Base-by-base conservation (phyloP, 768 basidiomycete genomes). In the Sarcodon sp. region DNA sequence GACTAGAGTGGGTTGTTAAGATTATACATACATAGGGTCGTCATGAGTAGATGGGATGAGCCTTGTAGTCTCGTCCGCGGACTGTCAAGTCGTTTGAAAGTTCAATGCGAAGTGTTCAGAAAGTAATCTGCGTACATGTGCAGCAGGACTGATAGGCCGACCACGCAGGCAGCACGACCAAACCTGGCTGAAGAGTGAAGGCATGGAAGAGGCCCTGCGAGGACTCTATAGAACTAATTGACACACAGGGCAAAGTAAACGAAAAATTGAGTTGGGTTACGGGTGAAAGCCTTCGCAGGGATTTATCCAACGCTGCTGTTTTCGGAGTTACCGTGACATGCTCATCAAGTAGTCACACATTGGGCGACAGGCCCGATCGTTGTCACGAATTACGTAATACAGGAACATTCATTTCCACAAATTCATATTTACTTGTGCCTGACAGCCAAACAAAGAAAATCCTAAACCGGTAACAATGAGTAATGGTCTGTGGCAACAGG, bases 41-140 rank as follows among this genome's bases (percentile, higher is more conserved):
- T 63, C 62, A 21, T 60, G 54, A 9, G 57, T 47, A 11, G 63
- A 49, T 11, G 59, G 62, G 39, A 66, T 62, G 35, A 66, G 59
- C 9, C 55, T 63, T 15, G 63, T 61, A 43, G 50, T 53, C 53
- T 65, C 64, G 47, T 64, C 53, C 9, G 60, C 35, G 16, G 21
- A 3, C 41, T 32, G 38, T 33, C 33, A 32, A 35, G 31, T 41
- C 21, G 39, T 18, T 45, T 43, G 32, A 44, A 50, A 47, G 15
- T n/a, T 34, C 16, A 46, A 36, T 35, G 27, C 44, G 38, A 33
- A 33, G 9, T 35, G 11, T n/a, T 41, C 27, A n/a, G 44, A 18
- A 33, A 34, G 21, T 13, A 35, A 21, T 7, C 39, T n/a, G 10
- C 21, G 2, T 13, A 1, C 9, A 36, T 8, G 4, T 43, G 51